Evolutionary conservation across 139 green algal species (phyloP), one percentile per base, ranked within the genome.

Genomic region (Tetraselmis striata): DNA sequence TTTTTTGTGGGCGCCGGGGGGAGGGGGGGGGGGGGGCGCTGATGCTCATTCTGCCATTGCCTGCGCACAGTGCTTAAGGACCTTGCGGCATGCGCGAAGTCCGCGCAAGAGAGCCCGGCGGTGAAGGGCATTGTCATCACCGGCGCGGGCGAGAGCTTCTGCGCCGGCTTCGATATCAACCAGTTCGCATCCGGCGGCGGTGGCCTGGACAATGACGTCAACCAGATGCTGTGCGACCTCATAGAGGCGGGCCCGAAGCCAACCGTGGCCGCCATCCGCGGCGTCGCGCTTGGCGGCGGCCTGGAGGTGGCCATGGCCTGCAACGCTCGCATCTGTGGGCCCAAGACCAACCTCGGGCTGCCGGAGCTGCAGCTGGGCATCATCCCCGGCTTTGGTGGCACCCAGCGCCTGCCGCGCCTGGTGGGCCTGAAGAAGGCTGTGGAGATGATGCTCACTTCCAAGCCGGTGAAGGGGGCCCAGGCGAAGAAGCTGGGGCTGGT

Each of bases 381-480:
- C 86, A 95, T 99, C 31, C 96, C 96, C 24, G 97, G 97, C 27
- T 98, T 99, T 91, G 97, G 97, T 23, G 97, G 97, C 85, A 99
- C 97, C 1, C 94, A 99, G 90, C 89, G 97, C 59, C 88, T 99
- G 86, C 97, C 97, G 1, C 91, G 97, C 31, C 88, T 99, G 27
- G 95, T 98, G 32, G 97, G 97, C 25, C 87, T 99, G 82, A 85
- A 95, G 79, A 97, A 96, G 84, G 93, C 88, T 0, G 82, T 94
- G 5, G 87, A 98, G 85, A 98, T 98, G 94, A 99, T 99, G 91
- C 91, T 99, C 2, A 97, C 92, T 1, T 94, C 87, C 32, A 90
- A 94, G 83, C 84, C 85, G 0, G 80, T 94, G 29, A 92, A 90
- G 80, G 88, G 83, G 0, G 59, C 85, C 5, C 89, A 88, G 22